Conservation (phyloP, 768 basidiomycete species). For the Tubosaeta sp. region DNA sequence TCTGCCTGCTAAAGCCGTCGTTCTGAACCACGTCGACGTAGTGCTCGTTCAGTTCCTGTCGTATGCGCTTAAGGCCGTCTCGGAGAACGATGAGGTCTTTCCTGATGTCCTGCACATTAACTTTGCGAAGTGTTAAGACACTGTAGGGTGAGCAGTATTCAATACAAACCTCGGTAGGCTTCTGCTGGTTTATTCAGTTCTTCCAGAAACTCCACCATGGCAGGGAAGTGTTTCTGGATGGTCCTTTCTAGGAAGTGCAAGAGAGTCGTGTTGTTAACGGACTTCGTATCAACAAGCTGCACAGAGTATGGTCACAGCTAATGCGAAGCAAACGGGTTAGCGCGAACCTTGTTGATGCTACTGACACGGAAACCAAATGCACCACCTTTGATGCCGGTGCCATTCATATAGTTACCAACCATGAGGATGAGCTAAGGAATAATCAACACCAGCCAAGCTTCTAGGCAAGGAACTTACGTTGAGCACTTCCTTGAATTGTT, state of each 20-base stretch:
- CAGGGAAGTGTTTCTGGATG: slow-evolving; percentile 80
- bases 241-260: slow-evolving; percentile 93
- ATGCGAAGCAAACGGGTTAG: background rate
- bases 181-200: slow-evolving; percentile 88
- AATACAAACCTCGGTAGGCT: slow-evolving; percentile 75
- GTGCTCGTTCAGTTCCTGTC: slow-evolving; percentile 74
- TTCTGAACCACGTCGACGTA: slow-evolving; percentile 66
- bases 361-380: slow-evolving; percentile 96
- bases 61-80: slow-evolving; percentile 73
- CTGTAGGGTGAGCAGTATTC: background rate
- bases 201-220: slow-evolving; percentile 83
- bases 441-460: slow-evolving; percentile 2
- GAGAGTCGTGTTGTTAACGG: slow-evolving; percentile 88
- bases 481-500: slow-evolving; percentile 83
- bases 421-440: slow-evolving; percentile 73
- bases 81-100: slow-evolving; percentile 70
- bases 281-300: slow-evolving; percentile 96
- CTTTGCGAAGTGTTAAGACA: slow-evolving; percentile 38
- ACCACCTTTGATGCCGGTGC: slow-evolving; percentile 91
- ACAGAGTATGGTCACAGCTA: slow-evolving; percentile 1
- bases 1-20: slow-evolving; percentile 83
- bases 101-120: slow-evolving; percentile 82
- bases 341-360: slow-evolving; percentile 88
- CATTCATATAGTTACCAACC: slow-evolving; percentile 98
- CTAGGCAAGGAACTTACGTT: slow-evolving; percentile 44